These are phyloP conservation scores for Emmonsia crescens DNA, from an alignment of 2,329 filamentous ascomycete species.

Conservation along the genomic window DNA sequence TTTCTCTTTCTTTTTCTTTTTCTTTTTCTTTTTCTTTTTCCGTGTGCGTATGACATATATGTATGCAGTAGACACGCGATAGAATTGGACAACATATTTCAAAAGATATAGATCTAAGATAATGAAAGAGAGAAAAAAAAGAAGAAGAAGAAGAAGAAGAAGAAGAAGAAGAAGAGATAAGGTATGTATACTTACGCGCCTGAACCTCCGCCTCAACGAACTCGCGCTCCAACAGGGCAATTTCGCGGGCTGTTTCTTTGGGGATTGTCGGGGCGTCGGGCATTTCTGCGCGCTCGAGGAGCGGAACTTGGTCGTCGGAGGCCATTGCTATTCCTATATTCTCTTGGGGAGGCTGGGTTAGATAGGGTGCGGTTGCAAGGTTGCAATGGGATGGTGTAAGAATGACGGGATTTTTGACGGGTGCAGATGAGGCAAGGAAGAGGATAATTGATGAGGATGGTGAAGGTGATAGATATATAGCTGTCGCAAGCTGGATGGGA, in stretches of 20 bases:
- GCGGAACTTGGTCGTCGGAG: slow-evolving; percentile 20
- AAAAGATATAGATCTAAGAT: too few species aligned
- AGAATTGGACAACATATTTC: not conserved
- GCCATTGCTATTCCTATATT: not conserved
- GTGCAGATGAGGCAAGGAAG: too few species aligned
- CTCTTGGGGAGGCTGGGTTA: too few species aligned
- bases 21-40: slow-evolving; percentile 13
- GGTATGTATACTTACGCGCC: slow-evolving; percentile 51
- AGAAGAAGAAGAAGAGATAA: not conserved
- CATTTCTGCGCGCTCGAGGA: slow-evolving; percentile 25
- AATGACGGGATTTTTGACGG: too few species aligned
- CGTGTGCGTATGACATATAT: slow-evolving; percentile 4
- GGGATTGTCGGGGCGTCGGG: slow-evolving; percentile 22
- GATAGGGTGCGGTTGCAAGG: too few species aligned
- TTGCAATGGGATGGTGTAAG: too few species aligned
- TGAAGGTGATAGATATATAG: too few species aligned
- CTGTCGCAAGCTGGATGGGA: too few species aligned
- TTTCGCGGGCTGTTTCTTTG: slow-evolving; percentile 46
- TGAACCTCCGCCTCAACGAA: slow-evolving; percentile 76
- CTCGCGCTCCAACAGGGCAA: slow-evolving; percentile 68
- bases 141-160: too few species aligned
- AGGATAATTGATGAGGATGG: too few species aligned
- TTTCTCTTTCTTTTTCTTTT: not conserved
- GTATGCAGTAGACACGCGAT: slow-evolving; percentile 6
- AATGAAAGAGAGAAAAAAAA: too few species aligned